phyloP scores from a whole-genome alignment of 306 rosid species.

The Ammopiptanthus mongolicus region DNA sequence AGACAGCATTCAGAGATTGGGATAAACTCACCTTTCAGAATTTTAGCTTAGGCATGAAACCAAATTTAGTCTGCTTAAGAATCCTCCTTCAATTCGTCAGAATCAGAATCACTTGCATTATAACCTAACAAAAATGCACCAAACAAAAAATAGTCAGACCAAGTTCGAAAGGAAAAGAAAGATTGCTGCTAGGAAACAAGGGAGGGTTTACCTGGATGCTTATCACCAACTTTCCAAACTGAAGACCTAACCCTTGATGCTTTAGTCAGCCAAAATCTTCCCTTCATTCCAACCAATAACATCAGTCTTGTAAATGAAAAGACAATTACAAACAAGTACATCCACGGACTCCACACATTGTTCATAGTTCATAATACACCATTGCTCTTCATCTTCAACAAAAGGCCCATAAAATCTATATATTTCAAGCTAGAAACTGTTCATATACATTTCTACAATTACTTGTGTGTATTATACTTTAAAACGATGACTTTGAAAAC shows the following conservation, averaged over 20 bases:
- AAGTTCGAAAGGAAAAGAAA: not conserved
- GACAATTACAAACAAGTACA: not conserved
- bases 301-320: constrained; percentile 12
- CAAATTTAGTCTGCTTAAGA: constrained; percentile 30
- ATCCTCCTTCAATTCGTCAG: constrained; percentile 64
- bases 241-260: constrained; percentile 83
- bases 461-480: not conserved
- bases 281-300: constrained; percentile 44
- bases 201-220: constrained; percentile 72
- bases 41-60: not conserved
- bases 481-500: not conserved
- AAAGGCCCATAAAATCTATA: constrained; percentile 16
- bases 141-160: not conserved
- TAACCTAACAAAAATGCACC: constrained; percentile 48
- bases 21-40: constrained; percentile 35
- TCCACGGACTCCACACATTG: constrained; percentile 11
- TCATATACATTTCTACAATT: not conserved
- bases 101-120: constrained; percentile 93
- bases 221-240: constrained; percentile 85
- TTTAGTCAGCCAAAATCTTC: constrained; percentile 80
- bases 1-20: constrained; percentile 7
- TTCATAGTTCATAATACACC: constrained; percentile 5
- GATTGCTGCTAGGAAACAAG: not conserved
- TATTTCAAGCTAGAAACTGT: not conserved
- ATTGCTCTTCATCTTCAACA: constrained; percentile 3